These are phyloP conservation scores for Fragaria vesca DNA, from an alignment of 306 rosid species.

Conservation along the genomic window DNA sequence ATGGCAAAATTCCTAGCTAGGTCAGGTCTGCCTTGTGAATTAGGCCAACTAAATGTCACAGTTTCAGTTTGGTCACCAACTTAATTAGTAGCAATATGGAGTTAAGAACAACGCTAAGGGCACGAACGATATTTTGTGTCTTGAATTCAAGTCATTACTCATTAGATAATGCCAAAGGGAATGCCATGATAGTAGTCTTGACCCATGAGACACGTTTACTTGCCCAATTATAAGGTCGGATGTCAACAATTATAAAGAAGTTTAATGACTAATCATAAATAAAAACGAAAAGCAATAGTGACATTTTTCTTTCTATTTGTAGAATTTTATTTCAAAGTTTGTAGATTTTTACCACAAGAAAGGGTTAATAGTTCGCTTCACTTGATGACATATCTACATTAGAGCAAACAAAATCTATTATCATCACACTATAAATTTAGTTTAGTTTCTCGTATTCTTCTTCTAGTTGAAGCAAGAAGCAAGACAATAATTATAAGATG, in stretches of 20 bases:
- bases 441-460: too few relatives aligned
- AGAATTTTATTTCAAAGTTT: too few relatives aligned
- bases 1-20: background rate
- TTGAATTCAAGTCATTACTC: background rate
- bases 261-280: background rate
- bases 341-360: too few relatives aligned
- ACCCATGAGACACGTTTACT: background rate
- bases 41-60: conserved; percentile 5
- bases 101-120: background rate
- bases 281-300: background rate
- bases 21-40: background rate
- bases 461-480: too few relatives aligned
- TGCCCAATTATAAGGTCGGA: background rate
- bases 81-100: background rate
- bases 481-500: too few relatives aligned
- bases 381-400: too few relatives aligned
- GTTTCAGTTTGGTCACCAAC: conserved; percentile 6
- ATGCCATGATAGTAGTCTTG: background rate
- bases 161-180: background rate
- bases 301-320: too few relatives aligned
- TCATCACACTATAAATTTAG: too few relatives aligned
- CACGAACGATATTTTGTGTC: background rate
- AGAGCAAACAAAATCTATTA: too few relatives aligned
- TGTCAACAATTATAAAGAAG: background rate
- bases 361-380: too few relatives aligned